phyloP scores from a whole-genome alignment of 768 basidiomycete genomes.

The Boletus tylopilopsis region DNA sequence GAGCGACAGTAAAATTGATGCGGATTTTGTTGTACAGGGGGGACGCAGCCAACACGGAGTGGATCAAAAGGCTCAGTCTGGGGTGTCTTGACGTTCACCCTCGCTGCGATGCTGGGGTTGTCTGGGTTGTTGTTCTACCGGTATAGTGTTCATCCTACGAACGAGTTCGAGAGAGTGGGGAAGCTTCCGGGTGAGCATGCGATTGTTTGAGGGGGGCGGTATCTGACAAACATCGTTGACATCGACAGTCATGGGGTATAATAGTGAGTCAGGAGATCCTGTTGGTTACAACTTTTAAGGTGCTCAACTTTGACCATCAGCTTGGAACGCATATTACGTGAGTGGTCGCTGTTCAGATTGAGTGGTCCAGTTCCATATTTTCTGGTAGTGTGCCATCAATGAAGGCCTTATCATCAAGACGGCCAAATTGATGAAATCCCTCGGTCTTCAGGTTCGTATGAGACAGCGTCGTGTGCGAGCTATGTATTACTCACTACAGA shows the following conservation, averaged over 20 bases:
- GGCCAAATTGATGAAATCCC: conserved; percentile 46
- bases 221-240: conserved; percentile 2
- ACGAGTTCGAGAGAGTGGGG: conserved; percentile 24
- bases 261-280: conserved; percentile 41
- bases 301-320: conserved; percentile 29
- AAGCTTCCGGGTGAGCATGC: conserved; percentile 34
- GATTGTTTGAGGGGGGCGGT: neutral
- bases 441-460: conserved; percentile 44
- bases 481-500: neutral
- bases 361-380: neutral
- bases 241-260: conserved; percentile 62
- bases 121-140: conserved; percentile 13
- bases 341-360: conserved; percentile 9
- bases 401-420: conserved; percentile 49
- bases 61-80: conserved; percentile 5
- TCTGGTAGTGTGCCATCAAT: conserved; percentile 52
- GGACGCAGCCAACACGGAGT: neutral
- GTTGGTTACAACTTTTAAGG: neutral
- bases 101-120: conserved; percentile 21
- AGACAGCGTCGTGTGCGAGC: neutral
- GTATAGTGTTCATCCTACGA: neutral
- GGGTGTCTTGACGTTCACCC: conserved; percentile 10
- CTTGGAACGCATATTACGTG: conserved; percentile 70
- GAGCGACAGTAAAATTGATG: neutral
- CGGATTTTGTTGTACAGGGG: neutral